Evolutionary conservation across 78 protist species (phyloP), one percentile per base, ranked within the genome.

Genomic region (Dictyostelium purpureum): DNA sequence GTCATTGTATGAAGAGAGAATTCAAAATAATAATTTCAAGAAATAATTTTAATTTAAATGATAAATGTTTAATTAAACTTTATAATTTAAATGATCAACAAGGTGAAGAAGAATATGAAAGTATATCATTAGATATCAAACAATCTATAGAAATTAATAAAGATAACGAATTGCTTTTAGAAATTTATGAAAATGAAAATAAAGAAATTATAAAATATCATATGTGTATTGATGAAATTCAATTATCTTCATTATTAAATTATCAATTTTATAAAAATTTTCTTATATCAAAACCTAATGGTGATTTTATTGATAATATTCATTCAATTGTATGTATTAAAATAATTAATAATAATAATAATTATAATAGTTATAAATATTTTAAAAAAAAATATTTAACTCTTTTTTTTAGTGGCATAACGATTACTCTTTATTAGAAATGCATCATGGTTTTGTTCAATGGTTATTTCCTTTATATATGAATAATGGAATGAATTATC

Each of bases 391-490:
- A n/a, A n/a, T n/a, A n/a, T n/a, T n/a, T n/a, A n/a, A n/a, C n/a
- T n/a, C n/a, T n/a, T n/a, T n/a, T n/a, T n/a, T n/a, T 47, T 47
- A 47, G 70, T 70, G 77, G 77, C 11, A 26, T n/a, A 42, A 70
- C 14, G 42, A 42, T 42, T n/a, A 24, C 6, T 11, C 21, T 0
- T 14, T 33, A n/a, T 42, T 70, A 43, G 77, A 70, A 70, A 24
- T 14, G 19, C 77, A 70, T 43, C 77, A 70, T 42, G 77, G 77
- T 10, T 70, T 42, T 42, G 56, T 70, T 42, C 77, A 70, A 70
- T 70, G 77, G 77, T 70, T 70, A 70, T 70, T 70, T 14, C 77
- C 77, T 42, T 43, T 70, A 10, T 70, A 35, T 43, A 28, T 3
- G 42, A 42, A 37, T 45, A 70, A 70, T 70, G 77, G 77, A 24